These are phyloP conservation scores for Recurvomyces mirabilis DNA, from an alignment of 495 filamentous ascomycete species.

Conservation along the genomic window DNA sequence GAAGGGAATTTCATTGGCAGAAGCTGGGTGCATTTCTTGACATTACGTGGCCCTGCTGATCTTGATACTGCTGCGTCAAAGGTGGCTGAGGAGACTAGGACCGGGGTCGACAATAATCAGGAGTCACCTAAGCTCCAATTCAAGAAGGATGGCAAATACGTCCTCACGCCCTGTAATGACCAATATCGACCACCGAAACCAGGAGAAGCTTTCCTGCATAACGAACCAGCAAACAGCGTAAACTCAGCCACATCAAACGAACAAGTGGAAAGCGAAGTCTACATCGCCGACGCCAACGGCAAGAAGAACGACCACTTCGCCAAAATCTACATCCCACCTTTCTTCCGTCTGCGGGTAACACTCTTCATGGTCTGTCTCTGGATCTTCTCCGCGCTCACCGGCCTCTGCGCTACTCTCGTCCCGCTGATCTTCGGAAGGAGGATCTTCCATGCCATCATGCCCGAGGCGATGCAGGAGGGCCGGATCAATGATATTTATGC, in stretches of 20 bases:
- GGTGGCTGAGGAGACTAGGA: conserved; percentile 24
- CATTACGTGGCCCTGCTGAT: conserved; percentile 39
- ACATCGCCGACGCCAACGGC: conserved; percentile 44
- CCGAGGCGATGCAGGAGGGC: conserved; percentile 47
- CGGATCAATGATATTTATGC: conserved; percentile 92
- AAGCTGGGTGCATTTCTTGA: conserved; percentile 43
- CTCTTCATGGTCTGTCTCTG: conserved; percentile 84
- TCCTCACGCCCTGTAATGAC: conserved; percentile 82
- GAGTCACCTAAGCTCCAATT: conserved; percentile 49
- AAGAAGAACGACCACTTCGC: conserved; percentile 55
- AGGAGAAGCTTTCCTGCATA: conserved; percentile 63
- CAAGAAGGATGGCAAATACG: conserved; percentile 65
- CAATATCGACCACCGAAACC: conserved; percentile 89
- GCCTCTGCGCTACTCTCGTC: conserved; percentile 73
- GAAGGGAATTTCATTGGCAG: conserved; percentile 54
- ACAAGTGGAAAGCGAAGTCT: conserved; percentile 55
- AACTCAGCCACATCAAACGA: too few relatives aligned
- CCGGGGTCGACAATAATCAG: not conserved
- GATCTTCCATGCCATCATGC: conserved; percentile 58
- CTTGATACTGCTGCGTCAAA: conserved; percentile 34
- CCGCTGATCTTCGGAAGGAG: conserved; percentile 74
- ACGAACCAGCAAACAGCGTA: too few relatives aligned
- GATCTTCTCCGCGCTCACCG: conserved; percentile 86
- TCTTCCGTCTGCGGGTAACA: conserved; percentile 67
- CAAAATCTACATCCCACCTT: conserved; percentile 79